These are phyloP conservation scores for Phialophora macrospora DNA, from an alignment of 2,329 filamentous ascomycete genomes.

Conservation along the genomic window DNA sequence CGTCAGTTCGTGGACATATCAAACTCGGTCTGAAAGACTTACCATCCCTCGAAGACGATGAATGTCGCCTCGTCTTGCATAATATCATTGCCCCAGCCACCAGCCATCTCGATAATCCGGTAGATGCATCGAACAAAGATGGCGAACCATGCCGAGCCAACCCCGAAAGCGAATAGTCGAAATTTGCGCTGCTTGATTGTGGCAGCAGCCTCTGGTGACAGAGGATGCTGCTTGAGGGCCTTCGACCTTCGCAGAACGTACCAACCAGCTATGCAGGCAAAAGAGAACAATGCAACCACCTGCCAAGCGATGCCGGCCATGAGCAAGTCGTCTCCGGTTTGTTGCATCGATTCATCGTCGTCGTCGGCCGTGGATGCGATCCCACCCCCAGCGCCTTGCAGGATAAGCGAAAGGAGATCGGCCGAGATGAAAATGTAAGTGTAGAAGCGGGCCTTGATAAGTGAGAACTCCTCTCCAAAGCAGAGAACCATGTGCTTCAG, in stretches of 20 bases:
- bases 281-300: slow-evolving; percentile 55
- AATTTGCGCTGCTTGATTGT: slow-evolving; percentile 30
- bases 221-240: slow-evolving; percentile 14
- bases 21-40: slow-evolving; percentile 17
- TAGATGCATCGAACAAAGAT: slow-evolving; percentile 56
- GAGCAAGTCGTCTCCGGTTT: slow-evolving; percentile 60
- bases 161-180: slow-evolving; percentile 30
- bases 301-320: slow-evolving; percentile 63
- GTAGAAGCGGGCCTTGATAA: slow-evolving; percentile 56
- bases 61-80: slow-evolving; percentile 57
- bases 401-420: slow-evolving; percentile 62
- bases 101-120: slow-evolving; percentile 56
- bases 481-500: slow-evolving; percentile 62
- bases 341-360: slow-evolving; percentile 46
- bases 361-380: slow-evolving; percentile 56
- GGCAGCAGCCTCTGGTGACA: slow-evolving; percentile 24
- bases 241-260: slow-evolving; percentile 23
- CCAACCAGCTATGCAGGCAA: slow-evolving; percentile 19
- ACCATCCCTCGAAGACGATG: slow-evolving; percentile 55
- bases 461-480: slow-evolving; percentile 57
- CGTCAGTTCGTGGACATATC: slow-evolving; percentile 6
- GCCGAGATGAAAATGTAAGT: slow-evolving; percentile 65
- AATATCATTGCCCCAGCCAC: slow-evolving; percentile 52
- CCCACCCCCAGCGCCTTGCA: slow-evolving; percentile 63
- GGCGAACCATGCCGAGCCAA: slow-evolving; percentile 44